phyloP scores from a whole-genome alignment of 257 asterid genomes.

The Solanum gandarillasii region DNA sequence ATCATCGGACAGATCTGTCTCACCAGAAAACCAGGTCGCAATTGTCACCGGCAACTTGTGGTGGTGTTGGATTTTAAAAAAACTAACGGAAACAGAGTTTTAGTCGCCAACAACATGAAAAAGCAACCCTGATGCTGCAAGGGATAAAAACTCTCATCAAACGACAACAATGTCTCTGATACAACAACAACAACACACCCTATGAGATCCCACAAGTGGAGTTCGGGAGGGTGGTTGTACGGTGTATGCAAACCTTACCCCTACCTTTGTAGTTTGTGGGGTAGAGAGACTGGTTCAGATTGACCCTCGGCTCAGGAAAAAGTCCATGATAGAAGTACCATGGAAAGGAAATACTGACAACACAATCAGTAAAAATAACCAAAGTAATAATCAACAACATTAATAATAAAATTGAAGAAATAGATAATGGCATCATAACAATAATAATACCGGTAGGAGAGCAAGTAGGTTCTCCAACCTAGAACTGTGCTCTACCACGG shows the following conservation, averaged over 20 bases:
- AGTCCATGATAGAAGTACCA: background rate
- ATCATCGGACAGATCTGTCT: background rate
- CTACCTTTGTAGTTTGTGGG: background rate
- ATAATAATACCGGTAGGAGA: background rate
- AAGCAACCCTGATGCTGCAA: background rate
- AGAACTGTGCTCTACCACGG: background rate
- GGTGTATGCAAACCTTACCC: background rate
- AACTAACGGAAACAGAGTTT: background rate
- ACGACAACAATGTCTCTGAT: background rate
- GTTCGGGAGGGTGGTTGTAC: background rate
- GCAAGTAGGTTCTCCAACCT: background rate
- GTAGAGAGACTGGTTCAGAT: background rate
- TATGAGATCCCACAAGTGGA: background rate
- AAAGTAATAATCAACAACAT: background rate
- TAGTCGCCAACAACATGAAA: background rate
- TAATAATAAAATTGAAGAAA: background rate
- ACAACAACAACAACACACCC: background rate
- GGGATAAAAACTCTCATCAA: background rate
- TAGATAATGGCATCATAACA: background rate
- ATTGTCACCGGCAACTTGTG: background rate
- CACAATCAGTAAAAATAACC: background rate
- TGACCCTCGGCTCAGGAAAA: background rate
- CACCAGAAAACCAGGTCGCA: background rate
- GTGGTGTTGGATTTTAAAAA: background rate
- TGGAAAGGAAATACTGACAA: background rate